These are phyloP conservation scores for Fusarium fracticaudum DNA, from an alignment of 2,329 filamentous ascomycete species.

Conservation along the genomic window DNA sequence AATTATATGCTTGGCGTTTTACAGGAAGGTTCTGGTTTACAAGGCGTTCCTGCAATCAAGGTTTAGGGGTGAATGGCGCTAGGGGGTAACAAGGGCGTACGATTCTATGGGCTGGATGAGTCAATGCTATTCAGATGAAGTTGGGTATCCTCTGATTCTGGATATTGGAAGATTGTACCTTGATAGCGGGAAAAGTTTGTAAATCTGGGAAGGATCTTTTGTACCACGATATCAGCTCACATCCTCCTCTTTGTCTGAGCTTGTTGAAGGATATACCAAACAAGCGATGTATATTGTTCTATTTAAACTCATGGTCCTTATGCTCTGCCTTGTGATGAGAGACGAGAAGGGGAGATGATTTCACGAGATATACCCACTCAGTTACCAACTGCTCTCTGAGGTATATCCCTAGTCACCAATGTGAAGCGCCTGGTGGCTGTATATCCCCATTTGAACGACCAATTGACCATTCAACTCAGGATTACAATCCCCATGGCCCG, in stretches of 20 bases:
- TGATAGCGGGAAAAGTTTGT: constrained; percentile 18
- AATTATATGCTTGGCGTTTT: constrained; percentile 20
- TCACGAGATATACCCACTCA: background rate
- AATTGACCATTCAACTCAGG: background rate
- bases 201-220: constrained; percentile 15
- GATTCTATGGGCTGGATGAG: background rate
- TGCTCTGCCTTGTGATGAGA: background rate
- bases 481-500: background rate
- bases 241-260: constrained; percentile 24
- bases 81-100: constrained; percentile 1
- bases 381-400: background rate
- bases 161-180: background rate
- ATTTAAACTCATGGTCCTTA: background rate
- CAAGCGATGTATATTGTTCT: constrained; percentile 12
- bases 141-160: background rate
- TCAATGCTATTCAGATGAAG: background rate
- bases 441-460: background rate
- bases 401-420: background rate
- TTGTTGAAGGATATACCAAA: constrained; percentile 15
- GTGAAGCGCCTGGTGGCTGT: background rate
- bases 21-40: constrained; percentile 14
- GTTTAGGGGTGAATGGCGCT: background rate
- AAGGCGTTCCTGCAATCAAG: constrained; percentile 27
- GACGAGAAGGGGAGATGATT: background rate
- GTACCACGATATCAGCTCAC: constrained; percentile 28